A percentile compares a stretch with the other conserved stretches of the same genome.
phyloP scores from a whole-genome alignment of 805 yeast species.

The Martiniozyma abietophila region DNA sequence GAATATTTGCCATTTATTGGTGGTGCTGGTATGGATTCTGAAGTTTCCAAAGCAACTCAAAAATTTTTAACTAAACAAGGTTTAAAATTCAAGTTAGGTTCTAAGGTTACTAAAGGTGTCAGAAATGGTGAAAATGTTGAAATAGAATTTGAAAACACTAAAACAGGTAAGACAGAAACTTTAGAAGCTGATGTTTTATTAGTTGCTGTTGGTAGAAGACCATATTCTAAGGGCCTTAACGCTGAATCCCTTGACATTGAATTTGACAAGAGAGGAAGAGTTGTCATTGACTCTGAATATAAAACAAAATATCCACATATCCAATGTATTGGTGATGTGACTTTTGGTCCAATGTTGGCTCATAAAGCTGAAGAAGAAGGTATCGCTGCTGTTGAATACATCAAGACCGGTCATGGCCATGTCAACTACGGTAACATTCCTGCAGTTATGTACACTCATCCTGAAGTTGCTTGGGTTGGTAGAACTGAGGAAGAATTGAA shows the following conservation, averaged over 20 bases:
- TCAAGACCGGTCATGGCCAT: slow-evolving; percentile 92
- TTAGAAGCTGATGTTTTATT: slow-evolving; percentile 87
- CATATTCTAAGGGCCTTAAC: slow-evolving; percentile 82
- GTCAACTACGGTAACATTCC: slow-evolving; percentile 98
- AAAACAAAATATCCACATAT: slow-evolving; percentile 88
- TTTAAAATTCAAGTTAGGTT: slow-evolving; percentile 80
- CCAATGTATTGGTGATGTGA: slow-evolving; percentile 96
- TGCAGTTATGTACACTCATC: slow-evolving; percentile 97
- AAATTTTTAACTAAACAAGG: slow-evolving; percentile 93
- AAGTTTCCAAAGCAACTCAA: slow-evolving; percentile 84
- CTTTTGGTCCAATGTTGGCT: slow-evolving; percentile 98
- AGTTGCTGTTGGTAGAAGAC: slow-evolving; percentile 99
- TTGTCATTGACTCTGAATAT: slow-evolving; percentile 90
- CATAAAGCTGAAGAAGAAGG: slow-evolving; percentile 99
- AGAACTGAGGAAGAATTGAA: slow-evolving; percentile 51
- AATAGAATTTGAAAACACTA: slow-evolving; percentile 82
- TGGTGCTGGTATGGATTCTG: slow-evolving; percentile 99
- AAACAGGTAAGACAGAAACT: slow-evolving; percentile 69
- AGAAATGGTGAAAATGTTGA: slow-evolving; percentile 84
- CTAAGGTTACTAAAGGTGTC: slow-evolving; percentile 82
- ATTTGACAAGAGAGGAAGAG: slow-evolving; percentile 83
- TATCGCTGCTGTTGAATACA: slow-evolving; percentile 94
- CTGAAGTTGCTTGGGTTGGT: slow-evolving; percentile 99
- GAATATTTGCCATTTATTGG: slow-evolving; percentile 90
- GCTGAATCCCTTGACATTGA: slow-evolving; percentile 87